Evolutionary conservation across 352 stramenopile species (phyloP).

Genomic region (Phytophthora ramorum): DNA sequence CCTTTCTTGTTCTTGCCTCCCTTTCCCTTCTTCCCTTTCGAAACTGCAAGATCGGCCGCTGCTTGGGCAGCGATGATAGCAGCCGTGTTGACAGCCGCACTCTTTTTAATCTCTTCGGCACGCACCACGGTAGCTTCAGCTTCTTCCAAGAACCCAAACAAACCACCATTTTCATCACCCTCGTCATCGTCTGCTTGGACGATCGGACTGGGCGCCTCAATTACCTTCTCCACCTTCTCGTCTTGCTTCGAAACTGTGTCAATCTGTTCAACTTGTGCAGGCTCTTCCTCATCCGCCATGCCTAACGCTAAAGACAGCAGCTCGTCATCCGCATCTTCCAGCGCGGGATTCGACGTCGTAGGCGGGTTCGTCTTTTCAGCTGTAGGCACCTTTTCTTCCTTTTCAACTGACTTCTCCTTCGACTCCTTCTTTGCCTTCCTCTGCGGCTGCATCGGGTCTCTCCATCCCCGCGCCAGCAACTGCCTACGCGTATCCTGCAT

Average conservation of each 20-base stretch:
- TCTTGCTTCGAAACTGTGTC: neutral
- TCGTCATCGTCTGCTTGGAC: slow-evolving; percentile 14
- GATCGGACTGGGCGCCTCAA: neutral
- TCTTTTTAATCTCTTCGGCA: slow-evolving; percentile 53
- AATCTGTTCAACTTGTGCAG: slow-evolving; percentile 1
- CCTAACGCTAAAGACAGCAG: slow-evolving; percentile 32
- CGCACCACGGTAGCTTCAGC: slow-evolving; percentile 43
- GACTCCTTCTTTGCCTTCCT: slow-evolving; percentile 58
- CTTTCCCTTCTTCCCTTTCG: slow-evolving; percentile 45
- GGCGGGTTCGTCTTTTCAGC: neutral
- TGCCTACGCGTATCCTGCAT: slow-evolving; percentile 50
- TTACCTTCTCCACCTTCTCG: neutral
- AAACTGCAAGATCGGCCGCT: slow-evolving; percentile 22
- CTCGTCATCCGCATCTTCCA: slow-evolving; percentile 36
- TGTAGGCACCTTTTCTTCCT: neutral
- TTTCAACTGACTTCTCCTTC: slow-evolving; percentile 37
- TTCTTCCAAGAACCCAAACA: slow-evolving; percentile 53
- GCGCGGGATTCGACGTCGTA: neutral
- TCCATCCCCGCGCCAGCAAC: slow-evolving; percentile 52
- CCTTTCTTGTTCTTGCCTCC: slow-evolving; percentile 44
- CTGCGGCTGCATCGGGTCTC: slow-evolving; percentile 47
- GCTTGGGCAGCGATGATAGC: slow-evolving; percentile 32
- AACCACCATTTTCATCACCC: slow-evolving; percentile 28
- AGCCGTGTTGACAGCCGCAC: slow-evolving; percentile 34
- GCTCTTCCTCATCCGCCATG: slow-evolving; percentile 14